phyloP scores from a whole-genome alignment of 2,329 filamentous ascomycete species.

The Fusarium phyllophilum region DNA sequence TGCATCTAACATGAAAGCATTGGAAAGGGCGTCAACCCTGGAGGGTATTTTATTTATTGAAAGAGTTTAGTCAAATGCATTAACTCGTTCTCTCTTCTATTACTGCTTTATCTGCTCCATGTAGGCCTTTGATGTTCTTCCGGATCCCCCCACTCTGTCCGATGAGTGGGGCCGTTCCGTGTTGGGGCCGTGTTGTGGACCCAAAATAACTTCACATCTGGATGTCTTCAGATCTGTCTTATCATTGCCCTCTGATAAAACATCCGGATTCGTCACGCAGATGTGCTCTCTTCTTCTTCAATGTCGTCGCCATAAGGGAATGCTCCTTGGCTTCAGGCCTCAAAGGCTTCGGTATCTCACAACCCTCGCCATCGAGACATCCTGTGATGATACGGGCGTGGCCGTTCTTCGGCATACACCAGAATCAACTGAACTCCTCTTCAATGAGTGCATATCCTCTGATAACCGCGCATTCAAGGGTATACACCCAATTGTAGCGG shows the following conservation, averaged over 20 bases:
- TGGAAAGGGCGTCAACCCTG: conserved; percentile 16
- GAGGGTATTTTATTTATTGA: background rate
- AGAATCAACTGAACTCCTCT: conserved; percentile 69
- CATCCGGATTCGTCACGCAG: background rate
- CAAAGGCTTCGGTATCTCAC: conserved; percentile 51
- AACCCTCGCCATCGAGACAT: conserved; percentile 82
- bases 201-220: conserved; percentile 2
- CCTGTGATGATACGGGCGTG: conserved; percentile 93
- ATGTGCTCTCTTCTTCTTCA: conserved; percentile 28
- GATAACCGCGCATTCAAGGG: conserved; percentile 80
- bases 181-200: background rate
- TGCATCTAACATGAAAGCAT: conserved; percentile 32
- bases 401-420: conserved; percentile 75
- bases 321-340: background rate
- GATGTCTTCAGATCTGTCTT: background rate
- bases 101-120: background rate
- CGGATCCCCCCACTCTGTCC: background rate
- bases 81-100: background rate
- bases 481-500: conserved; percentile 80
- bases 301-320: conserved; percentile 1
- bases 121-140: background rate
- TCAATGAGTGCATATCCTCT: conserved; percentile 83
- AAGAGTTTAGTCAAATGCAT: background rate
- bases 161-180: conserved; percentile 9
- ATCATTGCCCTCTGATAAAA: background rate